Conservation (phyloP, 805 yeast genomes). For the Groenewaldozyma tartarivorans region DNA sequence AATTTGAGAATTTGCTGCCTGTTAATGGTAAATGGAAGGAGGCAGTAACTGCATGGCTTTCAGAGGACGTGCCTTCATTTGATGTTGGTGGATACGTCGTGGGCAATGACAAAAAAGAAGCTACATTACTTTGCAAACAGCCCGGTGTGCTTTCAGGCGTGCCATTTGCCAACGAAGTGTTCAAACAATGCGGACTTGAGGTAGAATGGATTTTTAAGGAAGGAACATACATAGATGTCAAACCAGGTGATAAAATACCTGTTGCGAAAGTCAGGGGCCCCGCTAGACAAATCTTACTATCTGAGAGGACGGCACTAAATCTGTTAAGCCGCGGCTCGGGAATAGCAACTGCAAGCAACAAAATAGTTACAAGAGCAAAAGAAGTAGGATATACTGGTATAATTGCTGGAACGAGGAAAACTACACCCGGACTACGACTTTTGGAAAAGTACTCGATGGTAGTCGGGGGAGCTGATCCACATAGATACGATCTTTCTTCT, state of each 20-base stretch:
- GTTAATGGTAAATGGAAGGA: slow-evolving; percentile 72
- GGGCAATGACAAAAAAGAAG: slow-evolving; percentile 63
- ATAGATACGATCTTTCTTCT: slow-evolving; percentile 79
- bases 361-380: slow-evolving; percentile 52
- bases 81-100: slow-evolving; percentile 94
- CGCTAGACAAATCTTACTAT: slow-evolving; percentile 65
- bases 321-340: slow-evolving; percentile 78
- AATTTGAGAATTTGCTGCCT: slow-evolving; percentile 43
- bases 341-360: slow-evolving; percentile 65
- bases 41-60: slow-evolving; percentile 62
- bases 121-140: slow-evolving; percentile 73
- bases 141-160: slow-evolving; percentile 74
- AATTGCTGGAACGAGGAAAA: slow-evolving; percentile 93
- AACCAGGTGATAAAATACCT: slow-evolving; percentile 43
- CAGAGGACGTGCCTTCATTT: slow-evolving; percentile 87
- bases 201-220: slow-evolving; percentile 70
- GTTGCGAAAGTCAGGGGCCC: slow-evolving; percentile 78
- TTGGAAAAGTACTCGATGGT: slow-evolving; percentile 90
- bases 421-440: slow-evolving; percentile 90
- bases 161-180: slow-evolving; percentile 84
- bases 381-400: slow-evolving; percentile 65
- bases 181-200: slow-evolving; percentile 57
- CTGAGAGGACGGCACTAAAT: slow-evolving; percentile 82
- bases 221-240: slow-evolving; percentile 47
- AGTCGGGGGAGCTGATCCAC: slow-evolving; percentile 91